A percentile compares a stretch with the other conserved stretches of the same genome.
Conservation (phyloP, 225 moss, liverwort and hornwort species). For the Sphagnum tenellum region DNA sequence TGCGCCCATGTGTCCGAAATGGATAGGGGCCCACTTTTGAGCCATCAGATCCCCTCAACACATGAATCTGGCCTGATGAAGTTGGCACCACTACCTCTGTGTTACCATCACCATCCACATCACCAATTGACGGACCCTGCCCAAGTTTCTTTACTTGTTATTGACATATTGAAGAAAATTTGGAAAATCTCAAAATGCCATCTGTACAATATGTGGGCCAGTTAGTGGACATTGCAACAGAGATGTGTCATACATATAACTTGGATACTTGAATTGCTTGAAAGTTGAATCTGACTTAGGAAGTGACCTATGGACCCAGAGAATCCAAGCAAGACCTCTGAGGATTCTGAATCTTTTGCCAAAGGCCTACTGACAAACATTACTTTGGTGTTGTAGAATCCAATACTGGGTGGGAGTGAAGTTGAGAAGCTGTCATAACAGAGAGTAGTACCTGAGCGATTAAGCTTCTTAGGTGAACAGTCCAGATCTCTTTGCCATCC, state of each 20-base stretch:
- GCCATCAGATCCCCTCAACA: constrained; percentile 76
- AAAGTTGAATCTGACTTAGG: no score
- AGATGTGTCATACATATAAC: not conserved
- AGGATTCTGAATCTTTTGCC: no score
- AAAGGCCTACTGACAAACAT: no score
- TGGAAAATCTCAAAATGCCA: not conserved
- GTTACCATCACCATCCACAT: constrained; percentile 89
- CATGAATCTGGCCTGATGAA: constrained; percentile 82
- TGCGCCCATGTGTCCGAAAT: constrained; percentile 86
- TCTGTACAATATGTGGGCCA: no score
- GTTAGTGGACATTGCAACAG: no score
- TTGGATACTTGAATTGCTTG: not conserved
- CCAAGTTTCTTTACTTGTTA: constrained; percentile 4
- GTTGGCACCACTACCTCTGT: constrained; percentile 93
- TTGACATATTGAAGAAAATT: not conserved
- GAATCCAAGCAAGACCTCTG: no score
- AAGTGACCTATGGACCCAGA: no score
- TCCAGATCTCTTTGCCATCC: constrained; percentile 82
- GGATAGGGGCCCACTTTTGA: constrained; percentile 58
- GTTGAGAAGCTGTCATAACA: no score
- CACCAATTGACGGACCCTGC: constrained; percentile 88
- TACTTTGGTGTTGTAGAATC: no score
- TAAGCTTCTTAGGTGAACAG: constrained; percentile 79
- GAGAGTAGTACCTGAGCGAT: constrained; percentile 62
- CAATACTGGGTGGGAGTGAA: no score